Conservation (phyloP, 768 basidiomycete genomes). For the Leccinum variicolor region DNA sequence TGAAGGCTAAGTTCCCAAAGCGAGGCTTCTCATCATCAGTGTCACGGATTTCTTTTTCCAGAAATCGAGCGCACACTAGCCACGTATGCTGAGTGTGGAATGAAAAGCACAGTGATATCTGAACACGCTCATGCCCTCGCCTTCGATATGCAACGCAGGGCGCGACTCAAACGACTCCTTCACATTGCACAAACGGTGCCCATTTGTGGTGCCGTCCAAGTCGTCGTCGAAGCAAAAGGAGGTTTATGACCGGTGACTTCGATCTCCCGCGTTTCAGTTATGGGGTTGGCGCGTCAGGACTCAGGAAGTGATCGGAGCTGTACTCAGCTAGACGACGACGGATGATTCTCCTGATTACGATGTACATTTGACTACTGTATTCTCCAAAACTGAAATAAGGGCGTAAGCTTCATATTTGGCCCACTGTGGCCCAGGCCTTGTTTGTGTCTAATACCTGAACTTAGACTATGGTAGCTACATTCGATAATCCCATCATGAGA, state of each 20-base stretch:
- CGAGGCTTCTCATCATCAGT: conserved; percentile 65
- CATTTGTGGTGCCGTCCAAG: conserved; percentile 72
- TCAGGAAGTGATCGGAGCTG: conserved; percentile 60
- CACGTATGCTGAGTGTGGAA: conserved; percentile 74
- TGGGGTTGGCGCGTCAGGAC: conserved; percentile 62
- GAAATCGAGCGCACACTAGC: conserved; percentile 79
- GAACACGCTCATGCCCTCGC: conserved; percentile 78
- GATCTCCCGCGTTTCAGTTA: conserved; percentile 73
- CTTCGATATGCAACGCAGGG: conserved; percentile 37
- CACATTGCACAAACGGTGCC: conserved; percentile 65
- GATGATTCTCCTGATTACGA: not conserved
- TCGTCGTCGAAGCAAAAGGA: conserved; percentile 59
- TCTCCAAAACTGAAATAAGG: no score
- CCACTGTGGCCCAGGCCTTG: no score
- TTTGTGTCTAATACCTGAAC: no score
- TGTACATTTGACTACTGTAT: not conserved
- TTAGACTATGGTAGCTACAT: no score
- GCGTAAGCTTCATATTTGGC: not conserved
- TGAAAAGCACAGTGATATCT: conserved; percentile 63
- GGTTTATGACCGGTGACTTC: conserved; percentile 77
- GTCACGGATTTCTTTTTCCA: conserved; percentile 89
- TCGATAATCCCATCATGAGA: no score
- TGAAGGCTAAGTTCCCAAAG: conserved; percentile 51
- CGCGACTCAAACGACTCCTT: conserved; percentile 61
- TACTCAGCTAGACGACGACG: not conserved